Evolutionary conservation across 495 filamentous ascomycete genomes (phyloP), one percentile per base, ranked within the genome.

Genomic region (Staphylotrichum longicolle): DNA sequence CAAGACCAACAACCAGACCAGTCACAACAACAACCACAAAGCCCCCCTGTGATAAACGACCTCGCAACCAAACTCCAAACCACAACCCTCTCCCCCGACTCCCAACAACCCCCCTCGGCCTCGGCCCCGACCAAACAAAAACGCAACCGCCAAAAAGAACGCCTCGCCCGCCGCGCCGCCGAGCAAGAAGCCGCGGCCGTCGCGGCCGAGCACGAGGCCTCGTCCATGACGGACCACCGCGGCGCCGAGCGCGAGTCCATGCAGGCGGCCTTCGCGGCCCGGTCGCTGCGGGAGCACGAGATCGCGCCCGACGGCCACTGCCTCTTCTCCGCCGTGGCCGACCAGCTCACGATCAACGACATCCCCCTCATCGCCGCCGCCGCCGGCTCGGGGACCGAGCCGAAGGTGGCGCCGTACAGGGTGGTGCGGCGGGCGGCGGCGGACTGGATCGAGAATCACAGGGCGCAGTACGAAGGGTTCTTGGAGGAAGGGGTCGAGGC

Each of bases 291-390:
- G 27, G 92, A 98, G 77, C 81, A 89, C 56, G 85, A 89, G 58
- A 91, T 98, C 34, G 83, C 80, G 15, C 91, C 94, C 1, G 93
- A 98, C 69, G 94, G 94, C 0, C 94, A 98, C 69, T 98, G 94
- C 72, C 79, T 98, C n/a, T 98, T 96, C 76, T 87, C 90, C 7
- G 92, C 95, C 2, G 80, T 98, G 47, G 93, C 93, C 45, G 90
- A 92, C 69, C 92, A 96, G 75, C 77, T 97, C 45, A 71, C 70
- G 35, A 71, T 74, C 33, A 60, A 74, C 11, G 76, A 72, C 4
- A 67, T 86, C 10, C 67, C 75, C 2, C 57, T 80, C 20, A 27
- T 27, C 20, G 20, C 20, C 20, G 20, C 20, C 20, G 20, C 20
- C 20, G 20, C 20, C 0, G 20, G 20, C 20, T 27, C 20, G 11